Percentiles rank a stretch among this genome's conserved stretches.
Conservation (phyloP, 495 filamentous ascomycete genomes). For the Lasiosphaeris hirsuta region DNA sequence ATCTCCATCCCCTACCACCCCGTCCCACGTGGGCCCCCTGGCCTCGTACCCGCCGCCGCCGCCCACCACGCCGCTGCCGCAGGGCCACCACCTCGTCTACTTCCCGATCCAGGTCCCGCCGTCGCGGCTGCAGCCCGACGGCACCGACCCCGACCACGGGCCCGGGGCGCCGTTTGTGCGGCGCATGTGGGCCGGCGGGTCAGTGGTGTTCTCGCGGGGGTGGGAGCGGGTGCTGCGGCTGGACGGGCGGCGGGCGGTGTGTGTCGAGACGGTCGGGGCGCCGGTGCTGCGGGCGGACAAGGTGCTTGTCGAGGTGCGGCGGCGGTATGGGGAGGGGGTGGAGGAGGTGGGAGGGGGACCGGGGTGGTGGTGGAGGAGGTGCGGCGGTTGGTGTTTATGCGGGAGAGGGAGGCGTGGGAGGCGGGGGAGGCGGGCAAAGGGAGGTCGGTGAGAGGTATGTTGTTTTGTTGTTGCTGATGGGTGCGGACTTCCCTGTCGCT, state of each 20-base stretch:
- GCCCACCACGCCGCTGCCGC: constrained; percentile 39
- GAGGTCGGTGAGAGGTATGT: constrained; percentile 23
- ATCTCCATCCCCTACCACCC: constrained; percentile 3
- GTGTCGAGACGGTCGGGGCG: constrained; percentile 58
- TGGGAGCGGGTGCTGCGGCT: constrained; percentile 31
- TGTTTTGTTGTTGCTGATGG: not conserved
- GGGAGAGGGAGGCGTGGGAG: constrained; percentile 16
- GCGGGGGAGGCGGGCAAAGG: constrained; percentile 2
- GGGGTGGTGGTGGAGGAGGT: constrained; percentile 29
- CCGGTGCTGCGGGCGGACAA: constrained; percentile 47
- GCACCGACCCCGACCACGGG: constrained; percentile 67
- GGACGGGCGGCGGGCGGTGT: constrained; percentile 52
- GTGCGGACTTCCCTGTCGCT: not conserved
- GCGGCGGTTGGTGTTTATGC: constrained; percentile 40
- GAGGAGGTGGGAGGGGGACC: not conserved
- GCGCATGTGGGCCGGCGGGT: constrained; percentile 79
- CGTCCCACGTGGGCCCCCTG: not conserved
- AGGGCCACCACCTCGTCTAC: constrained; percentile 70
- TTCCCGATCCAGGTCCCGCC: constrained; percentile 60
- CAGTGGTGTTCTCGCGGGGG: constrained; percentile 32
- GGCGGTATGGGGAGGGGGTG: constrained; percentile 27
- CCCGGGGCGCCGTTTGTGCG: constrained; percentile 62
- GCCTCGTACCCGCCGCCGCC: constrained; percentile 23
- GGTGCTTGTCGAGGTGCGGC: constrained; percentile 40
- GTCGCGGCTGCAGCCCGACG: constrained; percentile 59